Base-by-base conservation (phyloP, 2,329 filamentous ascomycete genomes). In the Monosporascus sp. region DNA sequence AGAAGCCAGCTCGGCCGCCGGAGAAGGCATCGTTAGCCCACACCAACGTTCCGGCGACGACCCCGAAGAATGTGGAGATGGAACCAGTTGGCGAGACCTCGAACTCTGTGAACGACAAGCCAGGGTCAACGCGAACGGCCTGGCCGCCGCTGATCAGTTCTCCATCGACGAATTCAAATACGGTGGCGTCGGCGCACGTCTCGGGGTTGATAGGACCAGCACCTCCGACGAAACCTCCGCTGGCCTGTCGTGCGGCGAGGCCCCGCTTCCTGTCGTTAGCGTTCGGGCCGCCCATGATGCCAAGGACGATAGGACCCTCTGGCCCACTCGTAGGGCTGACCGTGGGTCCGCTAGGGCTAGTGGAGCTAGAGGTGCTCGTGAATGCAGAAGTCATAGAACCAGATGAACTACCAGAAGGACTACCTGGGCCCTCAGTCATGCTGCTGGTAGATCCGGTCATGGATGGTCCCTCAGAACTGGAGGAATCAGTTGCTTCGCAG, bases 21-120 rank as follows among this genome's bases (percentile, higher is more conserved):
- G 14, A 48, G 22, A 62, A 62, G 2, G 45, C 48, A 11, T 34
- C 47, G 48, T 62, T 62, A 45, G 20, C 47, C 60, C 60, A 62
- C 49, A 53, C 24, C 7, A 61, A 47, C 31, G 47, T 22, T 38
- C 24, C 36, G 18, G 39, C 36, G 41, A 52, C 20, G 17, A 37
- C 20, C 42, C 49, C 54, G 11, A 46, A 49, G 4, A 52, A 53
- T 17, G 17, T 48, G 44, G 51, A 51, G 22, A 48, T 39, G 9
- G 49, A 47, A 5, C 51, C 45, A 20, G 20, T 7, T 5, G 55
- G 44, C 36, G 31, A 47, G 22, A 53, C 53, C 2, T 24, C 41
- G 44, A 59, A 50, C 7, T 44, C 46, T 7, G 49, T 50, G 49
- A 51, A 57, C 3, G 15, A 34, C 3, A 53, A 37, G 6, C 54